Conservation (phyloP, 345 rosid species). For the Reutealis trisperma region DNA sequence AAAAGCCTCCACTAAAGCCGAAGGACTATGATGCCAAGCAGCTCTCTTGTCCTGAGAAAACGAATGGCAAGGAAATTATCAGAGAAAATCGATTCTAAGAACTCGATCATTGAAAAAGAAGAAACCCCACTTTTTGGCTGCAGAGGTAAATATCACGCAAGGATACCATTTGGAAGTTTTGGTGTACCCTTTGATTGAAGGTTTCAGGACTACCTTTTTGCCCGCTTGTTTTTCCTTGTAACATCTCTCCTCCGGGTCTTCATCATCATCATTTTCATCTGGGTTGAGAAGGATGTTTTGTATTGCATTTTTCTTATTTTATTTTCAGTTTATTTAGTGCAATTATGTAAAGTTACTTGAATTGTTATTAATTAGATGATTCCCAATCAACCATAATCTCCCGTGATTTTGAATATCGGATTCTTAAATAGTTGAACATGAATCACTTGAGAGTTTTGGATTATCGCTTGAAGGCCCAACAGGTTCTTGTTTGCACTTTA, state of each 20-base stretch:
- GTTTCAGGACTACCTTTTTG: background rate
- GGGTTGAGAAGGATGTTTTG: background rate
- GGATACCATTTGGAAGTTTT: background rate
- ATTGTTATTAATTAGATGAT: background rate
- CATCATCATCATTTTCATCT: too few species aligned
- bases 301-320: background rate
- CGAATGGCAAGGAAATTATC: background rate
- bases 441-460: too few species aligned
- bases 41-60: background rate
- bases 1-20: background rate
- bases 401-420: background rate
- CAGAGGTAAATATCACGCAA: conserved; percentile 1
- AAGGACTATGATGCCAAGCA: background rate
- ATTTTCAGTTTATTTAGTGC: background rate
- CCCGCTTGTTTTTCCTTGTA: background rate
- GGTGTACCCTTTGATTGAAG: background rate
- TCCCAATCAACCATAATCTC: background rate
- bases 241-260: too few species aligned
- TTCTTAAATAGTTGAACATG: background rate
- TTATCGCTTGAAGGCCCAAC: too few species aligned
- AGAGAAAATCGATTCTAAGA: background rate
- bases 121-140: background rate
- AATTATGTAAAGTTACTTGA: background rate
- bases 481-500: too few species aligned
- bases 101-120: background rate